Conservation (phyloP, 352 stramenopile species). For the Pythium periplocum region DNA sequence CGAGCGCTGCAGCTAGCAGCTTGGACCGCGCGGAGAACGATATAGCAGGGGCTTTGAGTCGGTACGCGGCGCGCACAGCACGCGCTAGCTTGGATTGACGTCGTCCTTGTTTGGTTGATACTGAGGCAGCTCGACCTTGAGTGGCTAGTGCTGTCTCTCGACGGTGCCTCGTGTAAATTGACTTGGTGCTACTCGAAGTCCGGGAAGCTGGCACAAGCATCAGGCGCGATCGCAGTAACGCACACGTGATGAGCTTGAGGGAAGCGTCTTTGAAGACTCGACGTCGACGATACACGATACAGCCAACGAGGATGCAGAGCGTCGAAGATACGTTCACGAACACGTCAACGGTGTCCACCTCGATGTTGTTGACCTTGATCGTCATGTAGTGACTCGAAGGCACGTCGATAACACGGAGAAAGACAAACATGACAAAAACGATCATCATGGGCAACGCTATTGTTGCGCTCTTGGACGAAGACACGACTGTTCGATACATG, state of each 20-base stretch:
- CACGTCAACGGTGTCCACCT: conserved; percentile 23
- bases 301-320: conserved; percentile 2
- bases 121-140: too few species aligned
- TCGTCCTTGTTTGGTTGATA: too few species aligned
- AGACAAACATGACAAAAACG: background rate
- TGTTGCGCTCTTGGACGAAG: conserved; percentile 1
- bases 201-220: background rate
- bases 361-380: conserved; percentile 23
- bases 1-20: conserved; percentile 5
- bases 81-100: background rate
- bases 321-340: conserved; percentile 19
- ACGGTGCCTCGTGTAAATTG: too few species aligned
- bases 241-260: conserved; percentile 8
- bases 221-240: conserved; percentile 6
- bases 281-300: conserved; percentile 4
- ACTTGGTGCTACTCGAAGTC: too few species aligned
- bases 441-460: conserved; percentile 6
- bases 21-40: conserved; percentile 4
- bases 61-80: background rate
- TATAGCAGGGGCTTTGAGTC: background rate
- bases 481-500: conserved; percentile 7
- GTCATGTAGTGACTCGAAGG: background rate
- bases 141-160: too few species aligned
- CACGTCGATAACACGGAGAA: conserved; percentile 1
- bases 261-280: conserved; percentile 2